Evolutionary conservation across 768 basidiomycete species (phyloP), one percentile per base, ranked within the genome.

Genomic region (Crassisporium funariophilum): DNA sequence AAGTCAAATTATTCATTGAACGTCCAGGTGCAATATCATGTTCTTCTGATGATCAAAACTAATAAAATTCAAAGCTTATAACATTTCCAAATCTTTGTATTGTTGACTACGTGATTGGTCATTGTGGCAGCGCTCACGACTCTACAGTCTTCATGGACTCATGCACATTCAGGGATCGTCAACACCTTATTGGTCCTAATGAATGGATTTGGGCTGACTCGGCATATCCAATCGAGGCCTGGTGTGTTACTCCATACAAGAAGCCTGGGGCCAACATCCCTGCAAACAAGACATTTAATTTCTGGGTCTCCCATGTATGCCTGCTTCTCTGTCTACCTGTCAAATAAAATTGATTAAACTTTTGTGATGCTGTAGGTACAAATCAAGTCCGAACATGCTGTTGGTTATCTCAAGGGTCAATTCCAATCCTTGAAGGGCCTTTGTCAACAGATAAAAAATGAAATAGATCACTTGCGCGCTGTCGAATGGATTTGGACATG

Each of bases 181-280:
- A 27, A 23, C 8, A 19, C 5, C 46, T 62, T 11, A 38, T 64
- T 23, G 29, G 34, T 13, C 22, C 47, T 5, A 36, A 41, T 27
- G 59, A 62, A 36, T 60, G 52, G 50, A 46, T 61, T 4, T 29
- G 27, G 27, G 27, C 27, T 7, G 27, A 29, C 27, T 29, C 27
- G 7, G 27, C 27, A 29, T 29, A 29, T 13, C 27, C 27, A 7
- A 13, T 29, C 13, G 7, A 13, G 13, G 13, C 27, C 7, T 29
- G 27, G 27, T 29, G 27, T 29, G 8, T 7, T 7, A 13, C 27
- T 7, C 27, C 27, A 29, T 29, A 29, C 13, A 29, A 29, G 27
- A 13, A 29, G 27, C 27, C n/a, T n/a, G n/a, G n/a, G n/a, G n/a
- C n/a, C n/a, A n/a, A n/a, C n/a, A n/a, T n/a, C n/a, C n/a, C n/a